Evolutionary conservation across 2,329 filamentous ascomycete genomes (phyloP), one percentile per base, ranked within the genome.

Genomic region (Pseudogymnoascus sp.): DNA sequence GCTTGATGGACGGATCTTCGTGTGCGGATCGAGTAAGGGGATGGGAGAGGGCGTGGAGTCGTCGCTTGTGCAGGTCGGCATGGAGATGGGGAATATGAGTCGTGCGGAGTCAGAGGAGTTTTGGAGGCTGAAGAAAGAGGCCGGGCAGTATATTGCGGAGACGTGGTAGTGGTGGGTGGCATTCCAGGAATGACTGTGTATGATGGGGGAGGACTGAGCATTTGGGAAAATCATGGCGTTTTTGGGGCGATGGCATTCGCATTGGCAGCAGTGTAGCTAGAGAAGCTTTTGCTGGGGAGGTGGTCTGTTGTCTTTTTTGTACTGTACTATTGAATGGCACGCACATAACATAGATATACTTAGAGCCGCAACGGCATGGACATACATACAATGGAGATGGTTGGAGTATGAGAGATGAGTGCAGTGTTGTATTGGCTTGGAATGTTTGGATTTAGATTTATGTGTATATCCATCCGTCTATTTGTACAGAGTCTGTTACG

Each of bases 21-120:
- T 99, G 64, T 99, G 95, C 74, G 95, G 95, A 60, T 96, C 90
- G 76, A 92, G 87, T 72, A 92, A 91, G 78, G 95, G 95, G 63
- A 99, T 99, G 95, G 95, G 95, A 65, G 95, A 97, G 76, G 95
- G 95, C 50, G 95, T 99, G 2, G 90, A 97, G 74, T 82, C 86
- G 56, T 90, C 93, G 0, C 81, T 99, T 13, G 81, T 97, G 26
- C 90, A 96, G 67, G 92, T 97, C 0, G 91, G 92, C 61, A 96
- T 96, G 88, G 81, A 87, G 68, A 97, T 96, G 81, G 95, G 93
- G 10, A 92, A 92, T 71, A 78, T 99, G 61, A 89, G 91, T 73
- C 80, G 82, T 21, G 87, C 92, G 33, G 91, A 96, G 74, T 93
- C 95, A 2, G 81, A 83, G 73, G 85, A 88, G 67, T 99, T 97